Evolutionary conservation across 108 stramenopile genomes (phyloP), one percentile per base, ranked within the genome.

Genomic region (Skeletonema marinoi): DNA sequence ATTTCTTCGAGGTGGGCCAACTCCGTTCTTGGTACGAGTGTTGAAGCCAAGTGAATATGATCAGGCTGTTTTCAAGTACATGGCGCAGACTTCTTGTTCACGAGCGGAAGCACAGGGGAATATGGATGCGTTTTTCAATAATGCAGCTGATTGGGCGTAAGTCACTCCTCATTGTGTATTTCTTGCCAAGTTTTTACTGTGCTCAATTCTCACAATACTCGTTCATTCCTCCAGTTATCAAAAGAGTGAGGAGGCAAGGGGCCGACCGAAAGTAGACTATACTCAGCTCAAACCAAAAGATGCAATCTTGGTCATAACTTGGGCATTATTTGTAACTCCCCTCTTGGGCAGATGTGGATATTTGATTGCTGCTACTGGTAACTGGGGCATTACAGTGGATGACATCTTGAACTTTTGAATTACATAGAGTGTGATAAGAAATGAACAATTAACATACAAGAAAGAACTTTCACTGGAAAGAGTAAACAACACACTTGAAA

Each of bases 71-170:
- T 63, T 78, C 1, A 83, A 88, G 36, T 85, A 78, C 78, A 88
- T 88, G 84, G 73, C 82, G 17, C 63, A 83, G 19, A 54, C 46
- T 10, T 41, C 42, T 4, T 70, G 73, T 19, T 56, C 56, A 32
- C 65, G 87, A 12, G 48, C 51, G 3, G 87, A 85, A 62, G 87
- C 87, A 11, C 81, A 82, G 62, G 87, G 87, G 13, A 88, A 88
- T 59, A 85, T 88, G 77, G 87, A 88, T 70, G 87, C 87, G 1
- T 85, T 83, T 42, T 50, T 87, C 6, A 65, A 83, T 12, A 87
- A 87, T 78, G 68, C 81, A 14, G 58, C 76, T 32, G 88, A 88
- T 78, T 91, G 90, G 90, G 85, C 87, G 35, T 90, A 80, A 39
- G 38, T 39, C 0, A 39, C 38, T 1, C 1, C 9, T 39, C 38